phyloP scores from a whole-genome alignment of 2,329 filamentous ascomycete genomes.

The Penicillium capsulatum region DNA sequence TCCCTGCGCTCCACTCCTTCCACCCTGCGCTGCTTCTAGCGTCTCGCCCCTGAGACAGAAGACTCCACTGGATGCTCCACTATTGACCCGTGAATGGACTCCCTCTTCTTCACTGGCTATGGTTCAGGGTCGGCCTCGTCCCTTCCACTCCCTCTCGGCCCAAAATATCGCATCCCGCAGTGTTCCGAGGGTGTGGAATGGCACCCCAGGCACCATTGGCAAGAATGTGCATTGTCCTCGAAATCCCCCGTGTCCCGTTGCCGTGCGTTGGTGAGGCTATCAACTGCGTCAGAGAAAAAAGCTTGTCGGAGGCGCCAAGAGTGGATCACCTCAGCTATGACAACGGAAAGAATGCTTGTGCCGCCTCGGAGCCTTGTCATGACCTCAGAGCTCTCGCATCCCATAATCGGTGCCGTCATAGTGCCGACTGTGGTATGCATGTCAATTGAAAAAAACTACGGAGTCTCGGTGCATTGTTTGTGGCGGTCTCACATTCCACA shows the following conservation, averaged over 20 bases:
- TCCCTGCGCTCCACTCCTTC: conserved; percentile 5
- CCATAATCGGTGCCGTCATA: too few relatives aligned
- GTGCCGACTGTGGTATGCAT: too few relatives aligned
- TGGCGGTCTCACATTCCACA: too few relatives aligned
- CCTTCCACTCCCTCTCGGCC: not conserved
- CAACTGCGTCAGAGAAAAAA: conserved; percentile 5
- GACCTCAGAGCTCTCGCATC: too few relatives aligned
- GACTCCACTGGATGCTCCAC: conserved; percentile 1
- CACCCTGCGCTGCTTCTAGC: not conserved
- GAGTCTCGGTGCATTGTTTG: too few relatives aligned
- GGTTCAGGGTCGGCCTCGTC: conserved; percentile 2
- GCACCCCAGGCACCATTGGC: too few relatives aligned
- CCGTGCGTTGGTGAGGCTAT: not conserved
- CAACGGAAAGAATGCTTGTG: conserved; percentile 12
- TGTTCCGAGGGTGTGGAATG: too few relatives aligned
- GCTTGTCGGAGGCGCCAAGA: conserved; percentile 17
- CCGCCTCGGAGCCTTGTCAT: conserved; percentile 7
- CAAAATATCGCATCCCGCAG: too few relatives aligned
- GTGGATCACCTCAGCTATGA: conserved; percentile 9
- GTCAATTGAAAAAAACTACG: too few relatives aligned
- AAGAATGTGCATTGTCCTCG: too few relatives aligned
- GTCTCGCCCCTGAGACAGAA: conserved; percentile 1
- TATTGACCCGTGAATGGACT: conserved; percentile 1
- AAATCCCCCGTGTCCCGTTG: not conserved
- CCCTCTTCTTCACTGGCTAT: not conserved